Percentiles rank a stretch among this genome's conserved stretches.
Conservation (phyloP, 805 yeast genomes). For the Grigorovia humatica region DNA sequence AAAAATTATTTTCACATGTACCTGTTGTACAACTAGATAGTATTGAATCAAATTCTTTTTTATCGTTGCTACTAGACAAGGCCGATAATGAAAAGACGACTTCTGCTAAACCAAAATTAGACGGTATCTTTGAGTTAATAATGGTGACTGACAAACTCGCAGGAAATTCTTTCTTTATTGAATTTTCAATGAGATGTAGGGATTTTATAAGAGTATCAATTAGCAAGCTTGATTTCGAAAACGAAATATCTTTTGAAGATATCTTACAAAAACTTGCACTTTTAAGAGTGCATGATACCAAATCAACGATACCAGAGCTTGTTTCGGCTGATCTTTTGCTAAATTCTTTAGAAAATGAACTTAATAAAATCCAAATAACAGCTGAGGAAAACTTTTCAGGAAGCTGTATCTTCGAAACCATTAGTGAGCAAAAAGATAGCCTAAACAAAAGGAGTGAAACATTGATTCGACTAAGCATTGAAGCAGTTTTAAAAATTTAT, state of each 20-base stretch:
- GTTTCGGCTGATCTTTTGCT: neutral
- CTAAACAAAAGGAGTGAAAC: neutral
- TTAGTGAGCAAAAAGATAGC: neutral
- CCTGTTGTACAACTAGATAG: neutral
- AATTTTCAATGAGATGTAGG: neutral
- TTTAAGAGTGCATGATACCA: neutral
- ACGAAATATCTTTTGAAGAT: neutral
- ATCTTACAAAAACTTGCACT: neutral
- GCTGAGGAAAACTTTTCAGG: neutral
- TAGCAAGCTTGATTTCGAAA: neutral
- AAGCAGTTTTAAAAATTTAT: neutral
- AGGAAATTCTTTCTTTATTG: conserved; percentile 9
- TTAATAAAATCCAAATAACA: neutral
- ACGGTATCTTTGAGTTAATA: conserved; percentile 12
- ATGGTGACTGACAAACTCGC: conserved; percentile 7
- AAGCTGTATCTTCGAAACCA: neutral
- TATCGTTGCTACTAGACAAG: conserved; percentile 7
- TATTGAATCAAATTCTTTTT: neutral
- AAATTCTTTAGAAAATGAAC: neutral
- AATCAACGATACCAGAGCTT: neutral
- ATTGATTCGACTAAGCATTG: neutral
- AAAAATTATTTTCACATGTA: neutral
- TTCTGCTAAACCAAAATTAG: conserved; percentile 1
- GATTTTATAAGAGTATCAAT: conserved; percentile 2
- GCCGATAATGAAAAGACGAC: conserved; percentile 4